These are phyloP conservation scores for Penicillium sp. DNA, from an alignment of 2,329 filamentous ascomycete genomes.

Conservation along the genomic window DNA sequence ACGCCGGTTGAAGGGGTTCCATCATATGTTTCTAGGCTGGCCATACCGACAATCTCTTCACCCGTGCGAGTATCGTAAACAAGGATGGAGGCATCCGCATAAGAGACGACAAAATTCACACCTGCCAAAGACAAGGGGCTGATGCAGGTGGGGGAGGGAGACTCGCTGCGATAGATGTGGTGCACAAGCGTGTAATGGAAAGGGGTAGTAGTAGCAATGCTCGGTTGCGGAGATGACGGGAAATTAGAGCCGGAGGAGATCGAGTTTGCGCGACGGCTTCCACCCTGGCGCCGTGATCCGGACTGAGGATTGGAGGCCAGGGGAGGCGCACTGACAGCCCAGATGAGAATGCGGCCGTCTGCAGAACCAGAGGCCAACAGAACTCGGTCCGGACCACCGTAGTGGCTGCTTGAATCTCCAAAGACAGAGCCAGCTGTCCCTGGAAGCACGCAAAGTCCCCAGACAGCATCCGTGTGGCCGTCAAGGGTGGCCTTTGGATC, in stretches of 20 bases:
- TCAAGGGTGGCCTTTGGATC: constrained; percentile 93
- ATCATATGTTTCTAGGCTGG: constrained; percentile 88
- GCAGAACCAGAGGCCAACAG: constrained; percentile 86
- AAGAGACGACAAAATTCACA: constrained; percentile 87
- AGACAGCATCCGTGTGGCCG: constrained; percentile 91
- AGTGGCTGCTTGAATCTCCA: constrained; percentile 62
- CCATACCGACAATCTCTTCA: constrained; percentile 88
- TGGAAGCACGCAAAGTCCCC: constrained; percentile 89
- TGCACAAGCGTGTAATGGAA: constrained; percentile 87
- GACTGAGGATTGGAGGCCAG: constrained; percentile 76
- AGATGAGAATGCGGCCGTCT: constrained; percentile 85
- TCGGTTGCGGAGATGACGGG: constrained; percentile 83
- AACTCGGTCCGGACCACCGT: constrained; percentile 77
- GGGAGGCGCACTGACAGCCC: constrained; percentile 88
- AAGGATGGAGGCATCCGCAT: constrained; percentile 80
- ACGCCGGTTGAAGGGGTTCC: constrained; percentile 76
- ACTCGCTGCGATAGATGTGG: constrained; percentile 67
- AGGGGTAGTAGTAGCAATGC: constrained; percentile 72
- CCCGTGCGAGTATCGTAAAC: constrained; percentile 90
- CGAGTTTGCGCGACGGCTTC: constrained; percentile 79
- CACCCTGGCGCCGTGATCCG: constrained; percentile 63
- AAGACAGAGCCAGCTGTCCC: constrained; percentile 75
- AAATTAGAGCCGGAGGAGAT: constrained; percentile 93
- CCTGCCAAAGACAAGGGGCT: constrained; percentile 77
- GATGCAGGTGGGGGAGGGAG: constrained; percentile 79